These are phyloP conservation scores for Silene latifolia DNA, from an alignment of 148 eudicot genomes.

Conservation along the genomic window DNA sequence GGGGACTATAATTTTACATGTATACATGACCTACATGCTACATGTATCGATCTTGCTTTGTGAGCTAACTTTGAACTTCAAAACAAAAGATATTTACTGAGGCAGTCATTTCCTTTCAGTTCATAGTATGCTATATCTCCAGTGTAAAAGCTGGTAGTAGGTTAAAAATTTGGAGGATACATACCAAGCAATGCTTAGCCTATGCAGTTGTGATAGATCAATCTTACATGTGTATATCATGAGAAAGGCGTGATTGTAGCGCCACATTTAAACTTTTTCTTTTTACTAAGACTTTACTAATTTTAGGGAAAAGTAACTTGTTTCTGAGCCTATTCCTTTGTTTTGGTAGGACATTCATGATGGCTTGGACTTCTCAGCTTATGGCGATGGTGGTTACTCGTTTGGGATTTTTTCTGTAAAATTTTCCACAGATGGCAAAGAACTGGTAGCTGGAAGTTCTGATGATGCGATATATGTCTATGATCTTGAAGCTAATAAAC, in stretches of 20 bases:
- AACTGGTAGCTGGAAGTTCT: slow-evolving; percentile 79
- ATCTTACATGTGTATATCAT: neutral
- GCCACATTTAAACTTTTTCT: neutral
- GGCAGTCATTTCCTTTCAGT: neutral
- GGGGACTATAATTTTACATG: neutral
- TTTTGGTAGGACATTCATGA: slow-evolving; percentile 80
- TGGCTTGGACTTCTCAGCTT: slow-evolving; percentile 65
- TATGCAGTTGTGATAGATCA: neutral
- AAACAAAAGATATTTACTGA: neutral
- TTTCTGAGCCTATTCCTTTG: neutral
- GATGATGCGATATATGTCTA: slow-evolving; percentile 68
- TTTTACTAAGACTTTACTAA: neutral
- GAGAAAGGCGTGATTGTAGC: neutral
- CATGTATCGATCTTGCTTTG: neutral
- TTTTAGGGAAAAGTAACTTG: neutral
- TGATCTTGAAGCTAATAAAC: slow-evolving; percentile 63
- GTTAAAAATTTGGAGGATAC: neutral
- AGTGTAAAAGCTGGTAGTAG: neutral
- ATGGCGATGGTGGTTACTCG: slow-evolving; percentile 39
- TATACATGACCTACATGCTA: too few species aligned
- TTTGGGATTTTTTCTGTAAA: slow-evolving; percentile 84
- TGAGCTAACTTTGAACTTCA: too few species aligned
- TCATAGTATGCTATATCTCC: neutral
- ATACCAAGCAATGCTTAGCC: neutral
- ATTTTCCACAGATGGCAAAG: slow-evolving; percentile 82